phyloP scores from a whole-genome alignment of 2,329 filamentous ascomycete genomes.

The Trichoderma sp. region DNA sequence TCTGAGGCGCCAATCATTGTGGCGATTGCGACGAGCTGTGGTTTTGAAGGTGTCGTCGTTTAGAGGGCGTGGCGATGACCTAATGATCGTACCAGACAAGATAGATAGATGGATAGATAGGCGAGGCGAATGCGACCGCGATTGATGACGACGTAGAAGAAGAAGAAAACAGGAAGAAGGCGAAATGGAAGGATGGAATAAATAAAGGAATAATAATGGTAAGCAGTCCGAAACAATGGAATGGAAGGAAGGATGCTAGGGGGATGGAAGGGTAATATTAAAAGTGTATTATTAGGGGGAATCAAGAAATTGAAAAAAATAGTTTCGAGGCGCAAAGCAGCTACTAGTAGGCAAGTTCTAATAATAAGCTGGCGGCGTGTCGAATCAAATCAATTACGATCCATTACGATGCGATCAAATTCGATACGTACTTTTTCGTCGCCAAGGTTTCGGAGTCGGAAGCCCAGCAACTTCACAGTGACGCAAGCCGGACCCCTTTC shows the following conservation, averaged over 20 bases:
- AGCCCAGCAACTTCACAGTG: constrained; percentile 4
- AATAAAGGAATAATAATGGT: background rate
- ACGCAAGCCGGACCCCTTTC: constrained; percentile 14
- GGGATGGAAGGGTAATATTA: background rate
- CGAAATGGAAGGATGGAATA: background rate
- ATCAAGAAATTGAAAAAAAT: background rate
- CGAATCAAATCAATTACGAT: background rate
- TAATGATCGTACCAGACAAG: background rate
- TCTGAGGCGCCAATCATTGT: constrained; percentile 18
- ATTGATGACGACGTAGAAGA: background rate
- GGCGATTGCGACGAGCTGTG: background rate
- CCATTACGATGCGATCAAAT: background rate
- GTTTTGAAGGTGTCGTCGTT: background rate
- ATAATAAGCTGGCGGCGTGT: background rate
- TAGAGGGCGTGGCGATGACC: background rate
- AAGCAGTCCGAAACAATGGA: background rate
- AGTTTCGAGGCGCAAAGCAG: background rate
- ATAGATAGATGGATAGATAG: background rate
- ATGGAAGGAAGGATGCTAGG: background rate
- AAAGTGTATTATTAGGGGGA: background rate
- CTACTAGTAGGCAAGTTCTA: background rate
- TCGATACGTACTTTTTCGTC: background rate
- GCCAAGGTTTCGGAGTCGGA: background rate
- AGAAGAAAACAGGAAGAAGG: background rate
- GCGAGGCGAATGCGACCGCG: background rate